Conservation (phyloP, 73 alveolate genomes). For the Breviolum minutum region DNA sequence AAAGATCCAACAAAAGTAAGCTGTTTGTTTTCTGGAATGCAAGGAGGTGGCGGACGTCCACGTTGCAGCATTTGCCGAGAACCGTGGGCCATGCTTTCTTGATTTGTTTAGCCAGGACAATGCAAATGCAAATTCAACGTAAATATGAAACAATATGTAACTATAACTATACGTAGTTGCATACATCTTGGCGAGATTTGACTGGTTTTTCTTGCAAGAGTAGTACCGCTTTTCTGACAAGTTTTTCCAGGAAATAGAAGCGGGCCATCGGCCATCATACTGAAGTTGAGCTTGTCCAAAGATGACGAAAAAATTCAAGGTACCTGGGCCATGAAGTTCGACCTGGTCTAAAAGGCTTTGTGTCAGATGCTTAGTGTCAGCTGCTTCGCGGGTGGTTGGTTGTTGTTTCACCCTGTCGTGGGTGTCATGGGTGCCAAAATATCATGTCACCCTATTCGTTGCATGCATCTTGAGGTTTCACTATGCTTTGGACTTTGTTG, state of each 20-base stretch:
- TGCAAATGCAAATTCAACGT: neutral
- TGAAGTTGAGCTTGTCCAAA: too few species aligned
- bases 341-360: conserved; percentile 65
- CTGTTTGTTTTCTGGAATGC: neutral
- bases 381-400: too few species aligned
- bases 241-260: too few species aligned
- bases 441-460: neutral
- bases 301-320: neutral
- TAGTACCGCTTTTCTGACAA: too few species aligned
- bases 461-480: conserved; percentile 33
- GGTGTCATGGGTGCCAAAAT: too few species aligned
- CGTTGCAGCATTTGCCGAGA: conserved; percentile 73
- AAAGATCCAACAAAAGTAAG: neutral
- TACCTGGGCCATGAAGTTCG: conserved; percentile 64
- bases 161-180: too few species aligned
- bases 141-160: too few species aligned
- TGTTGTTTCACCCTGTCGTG: too few species aligned
- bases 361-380: neutral
- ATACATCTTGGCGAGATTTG: too few species aligned
- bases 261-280: too few species aligned
- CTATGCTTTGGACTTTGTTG: conserved; percentile 41
- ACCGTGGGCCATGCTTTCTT: neutral
- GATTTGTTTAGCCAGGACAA: neutral
- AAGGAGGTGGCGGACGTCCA: conserved; percentile 67
- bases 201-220: too few species aligned